These are phyloP conservation scores for Lichtheimia ramosa DNA, from an alignment of 371 early-diverging fungal species.

Conservation along the genomic window DNA sequence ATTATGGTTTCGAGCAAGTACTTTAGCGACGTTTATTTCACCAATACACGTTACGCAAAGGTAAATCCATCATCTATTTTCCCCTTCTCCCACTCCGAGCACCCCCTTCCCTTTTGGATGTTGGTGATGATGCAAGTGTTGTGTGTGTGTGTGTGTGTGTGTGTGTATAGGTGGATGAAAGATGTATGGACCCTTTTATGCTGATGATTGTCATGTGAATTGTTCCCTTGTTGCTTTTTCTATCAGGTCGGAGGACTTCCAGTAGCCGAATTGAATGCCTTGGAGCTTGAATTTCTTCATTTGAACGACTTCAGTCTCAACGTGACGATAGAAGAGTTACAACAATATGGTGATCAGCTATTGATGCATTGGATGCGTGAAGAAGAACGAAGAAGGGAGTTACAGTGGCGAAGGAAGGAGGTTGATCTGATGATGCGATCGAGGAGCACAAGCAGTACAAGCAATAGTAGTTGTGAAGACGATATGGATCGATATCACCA, in stretches of 20 bases:
- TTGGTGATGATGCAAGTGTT: no score
- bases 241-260: constrained; percentile 91
- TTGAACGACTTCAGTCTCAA: constrained; percentile 76
- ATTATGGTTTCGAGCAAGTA: constrained; percentile 75
- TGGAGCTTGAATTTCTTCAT: constrained; percentile 85
- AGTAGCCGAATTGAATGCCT: constrained; percentile 83
- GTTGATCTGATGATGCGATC: background rate
- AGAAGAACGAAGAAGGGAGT: constrained; percentile 20
- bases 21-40: constrained; percentile 78
- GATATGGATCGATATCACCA: background rate
- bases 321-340: constrained; percentile 72
- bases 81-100: no score
- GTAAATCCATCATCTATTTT: constrained; percentile 13
- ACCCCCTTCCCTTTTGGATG: no score
- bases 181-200: background rate
- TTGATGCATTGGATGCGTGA: constrained; percentile 30
- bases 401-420: constrained; percentile 18
- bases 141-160: background rate
- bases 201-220: constrained; percentile 8
- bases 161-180: background rate
- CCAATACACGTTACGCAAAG: constrained; percentile 78
- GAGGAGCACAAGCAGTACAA: background rate
- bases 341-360: constrained; percentile 69
- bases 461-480: background rate
- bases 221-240: background rate